Evolutionary conservation across 2,329 filamentous ascomycete genomes (phyloP).

Genomic region (Aphanoascus verrucosus): DNA sequence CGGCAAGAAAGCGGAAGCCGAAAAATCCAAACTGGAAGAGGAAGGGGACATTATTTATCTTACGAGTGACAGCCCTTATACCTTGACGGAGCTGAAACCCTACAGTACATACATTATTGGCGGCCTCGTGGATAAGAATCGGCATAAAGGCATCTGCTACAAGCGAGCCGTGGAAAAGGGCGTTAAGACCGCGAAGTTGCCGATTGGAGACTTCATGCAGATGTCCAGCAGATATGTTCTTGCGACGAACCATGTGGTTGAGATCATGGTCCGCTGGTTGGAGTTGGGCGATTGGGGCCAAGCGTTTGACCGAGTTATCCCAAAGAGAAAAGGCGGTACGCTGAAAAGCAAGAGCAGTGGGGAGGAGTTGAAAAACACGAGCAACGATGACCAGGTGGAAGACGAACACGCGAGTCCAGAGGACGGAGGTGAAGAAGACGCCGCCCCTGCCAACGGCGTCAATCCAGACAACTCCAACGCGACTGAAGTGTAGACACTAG

Average conservation of each 20-base stretch:
- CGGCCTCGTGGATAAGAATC: conserved; percentile 89
- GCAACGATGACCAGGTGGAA: not conserved
- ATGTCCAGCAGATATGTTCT: conserved; percentile 80
- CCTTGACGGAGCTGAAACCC: conserved; percentile 69
- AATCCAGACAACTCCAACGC: not conserved
- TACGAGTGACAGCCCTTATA: conserved; percentile 80
- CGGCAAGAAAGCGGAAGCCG: conserved; percentile 27
- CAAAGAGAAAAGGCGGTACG: conserved; percentile 57
- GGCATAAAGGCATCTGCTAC: conserved; percentile 91
- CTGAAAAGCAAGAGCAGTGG: conserved; percentile 10
- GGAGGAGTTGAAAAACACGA: not conserved
- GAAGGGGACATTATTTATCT: conserved; percentile 69
- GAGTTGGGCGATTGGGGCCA: conserved; percentile 83
- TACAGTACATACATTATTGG: conserved; percentile 89
- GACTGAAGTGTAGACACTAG: not conserved
- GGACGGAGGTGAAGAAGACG: not conserved
- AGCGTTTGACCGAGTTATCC: conserved; percentile 80
- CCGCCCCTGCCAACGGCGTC: not conserved
- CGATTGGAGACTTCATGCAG: conserved; percentile 89
- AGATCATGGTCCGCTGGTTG: conserved; percentile 92
- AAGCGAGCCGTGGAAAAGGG: conserved; percentile 62
- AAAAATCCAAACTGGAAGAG: conserved; percentile 22
- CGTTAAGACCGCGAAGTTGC: conserved; percentile 78
- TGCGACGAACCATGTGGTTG: conserved; percentile 88
- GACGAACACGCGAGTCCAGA: conserved; percentile 3